A percentile compares a stretch with the other conserved stretches of the same genome.
These are phyloP conservation scores for Medicago arabica DNA, from an alignment of 306 rosid species.

Conservation along the genomic window DNA sequence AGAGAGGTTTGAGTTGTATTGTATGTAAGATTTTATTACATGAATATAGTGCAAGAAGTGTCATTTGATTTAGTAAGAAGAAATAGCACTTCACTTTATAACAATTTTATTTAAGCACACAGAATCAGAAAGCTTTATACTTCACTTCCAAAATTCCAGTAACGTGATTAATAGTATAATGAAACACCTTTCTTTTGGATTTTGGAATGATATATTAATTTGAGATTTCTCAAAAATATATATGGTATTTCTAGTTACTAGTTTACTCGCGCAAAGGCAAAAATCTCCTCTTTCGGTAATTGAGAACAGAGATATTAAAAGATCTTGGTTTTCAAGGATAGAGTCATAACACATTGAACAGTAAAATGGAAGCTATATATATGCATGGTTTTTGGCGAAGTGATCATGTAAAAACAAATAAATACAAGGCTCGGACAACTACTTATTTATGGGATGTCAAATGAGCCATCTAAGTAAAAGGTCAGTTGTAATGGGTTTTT, in stretches of 20 bases:
- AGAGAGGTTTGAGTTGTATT: slow-evolving; percentile 1
- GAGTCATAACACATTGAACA: too few species aligned
- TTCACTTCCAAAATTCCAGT: background rate
- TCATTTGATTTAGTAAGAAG: slow-evolving; percentile 21
- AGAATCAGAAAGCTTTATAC: background rate
- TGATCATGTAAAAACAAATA: too few species aligned
- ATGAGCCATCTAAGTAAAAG: too few species aligned
- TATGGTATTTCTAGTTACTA: background rate
- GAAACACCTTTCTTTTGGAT: background rate
- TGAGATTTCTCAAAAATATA: slow-evolving; percentile 10
- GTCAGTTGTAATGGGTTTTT: too few species aligned
- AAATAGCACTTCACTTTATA: slow-evolving; percentile 8
- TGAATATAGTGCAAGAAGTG: slow-evolving; percentile 13
- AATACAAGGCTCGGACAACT: too few species aligned
- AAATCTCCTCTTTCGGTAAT: slow-evolving; percentile 9
- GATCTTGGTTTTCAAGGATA: too few species aligned
- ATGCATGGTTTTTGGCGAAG: too few species aligned
- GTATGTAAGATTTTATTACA: slow-evolving; percentile 3
- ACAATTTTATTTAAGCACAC: slow-evolving; percentile 18
- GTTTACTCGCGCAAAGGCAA: background rate
- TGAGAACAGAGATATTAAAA: background rate
- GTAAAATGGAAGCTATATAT: too few species aligned
- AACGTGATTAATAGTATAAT: background rate
- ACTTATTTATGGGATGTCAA: too few species aligned
- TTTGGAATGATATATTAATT: slow-evolving; percentile 4